Conservation (phyloP, 2,329 filamentous ascomycete species). For the Graphilbum sp. region DNA sequence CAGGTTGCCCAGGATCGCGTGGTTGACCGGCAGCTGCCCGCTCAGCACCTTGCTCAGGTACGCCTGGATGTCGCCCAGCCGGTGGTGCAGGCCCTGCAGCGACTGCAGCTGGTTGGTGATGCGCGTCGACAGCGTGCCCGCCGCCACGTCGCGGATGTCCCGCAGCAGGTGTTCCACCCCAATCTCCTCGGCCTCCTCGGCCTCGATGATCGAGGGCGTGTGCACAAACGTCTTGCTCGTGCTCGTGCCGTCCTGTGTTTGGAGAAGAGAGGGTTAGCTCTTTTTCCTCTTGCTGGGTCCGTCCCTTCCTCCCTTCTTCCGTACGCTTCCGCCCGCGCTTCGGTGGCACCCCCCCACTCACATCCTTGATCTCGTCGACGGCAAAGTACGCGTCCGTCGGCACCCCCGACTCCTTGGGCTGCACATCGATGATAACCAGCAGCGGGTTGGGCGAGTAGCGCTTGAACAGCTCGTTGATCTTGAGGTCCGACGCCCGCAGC, state of each 20-base stretch:
- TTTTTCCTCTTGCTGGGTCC: neutral
- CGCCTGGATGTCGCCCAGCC: slow-evolving; percentile 83
- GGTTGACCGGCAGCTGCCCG: slow-evolving; percentile 84
- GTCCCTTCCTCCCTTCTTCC: no score
- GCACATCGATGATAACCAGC: slow-evolving; percentile 94
- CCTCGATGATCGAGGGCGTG: slow-evolving; percentile 95
- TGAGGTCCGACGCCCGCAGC: slow-evolving; percentile 85
- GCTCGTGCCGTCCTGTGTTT: slow-evolving; percentile 73
- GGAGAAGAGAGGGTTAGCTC: slow-evolving; percentile 2
- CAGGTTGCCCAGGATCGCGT: slow-evolving; percentile 93
- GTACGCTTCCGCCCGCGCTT: no score
- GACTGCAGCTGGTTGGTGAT: slow-evolving; percentile 97
- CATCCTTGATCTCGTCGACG: slow-evolving; percentile 98
- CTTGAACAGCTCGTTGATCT: slow-evolving; percentile 99
- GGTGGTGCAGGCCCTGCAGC: slow-evolving; percentile 84
- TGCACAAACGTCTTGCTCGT: slow-evolving; percentile 96
- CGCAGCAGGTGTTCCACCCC: slow-evolving; percentile 94
- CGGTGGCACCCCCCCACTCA: slow-evolving; percentile 35
- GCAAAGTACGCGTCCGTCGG: slow-evolving; percentile 98
- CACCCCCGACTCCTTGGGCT: slow-evolving; percentile 93
- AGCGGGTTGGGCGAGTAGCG: slow-evolving; percentile 93
- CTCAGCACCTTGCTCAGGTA: slow-evolving; percentile 95
- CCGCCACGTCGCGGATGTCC: slow-evolving; percentile 95
- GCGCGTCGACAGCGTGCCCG: slow-evolving; percentile 87
- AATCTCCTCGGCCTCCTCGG: slow-evolving; percentile 97